Conservation (phyloP, 2,329 filamentous ascomycete genomes). For the Colletotrichum plurivorum region DNA sequence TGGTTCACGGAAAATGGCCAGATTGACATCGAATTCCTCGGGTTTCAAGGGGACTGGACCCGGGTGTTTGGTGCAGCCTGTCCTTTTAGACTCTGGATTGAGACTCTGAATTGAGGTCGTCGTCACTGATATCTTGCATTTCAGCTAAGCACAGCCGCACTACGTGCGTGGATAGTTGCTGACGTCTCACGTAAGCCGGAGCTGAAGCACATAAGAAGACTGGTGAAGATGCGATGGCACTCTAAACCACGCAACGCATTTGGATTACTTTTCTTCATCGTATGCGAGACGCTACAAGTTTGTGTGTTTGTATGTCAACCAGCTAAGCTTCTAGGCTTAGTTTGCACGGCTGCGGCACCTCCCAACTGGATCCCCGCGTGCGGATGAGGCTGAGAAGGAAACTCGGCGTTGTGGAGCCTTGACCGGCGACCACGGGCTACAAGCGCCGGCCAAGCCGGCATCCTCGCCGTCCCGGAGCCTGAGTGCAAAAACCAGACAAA, state of each 20-base stretch:
- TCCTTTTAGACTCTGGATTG: not conserved
- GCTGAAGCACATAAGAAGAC: not conserved
- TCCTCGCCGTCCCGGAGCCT: not conserved
- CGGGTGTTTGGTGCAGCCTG: not conserved
- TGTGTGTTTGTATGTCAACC: not conserved
- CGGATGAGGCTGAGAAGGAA: not conserved
- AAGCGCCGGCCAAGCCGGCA: not conserved
- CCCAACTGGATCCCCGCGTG: not conserved
- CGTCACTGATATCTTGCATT: not conserved
- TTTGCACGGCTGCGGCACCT: not conserved
- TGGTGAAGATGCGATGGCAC: not conserved
- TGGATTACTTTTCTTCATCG: too few relatives aligned
- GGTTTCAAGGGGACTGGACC: not conserved
- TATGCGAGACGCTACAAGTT: too few relatives aligned
- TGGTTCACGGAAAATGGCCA: not conserved
- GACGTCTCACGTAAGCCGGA: constrained; percentile 26
- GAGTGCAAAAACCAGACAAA: not conserved
- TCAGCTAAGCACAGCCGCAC: not conserved
- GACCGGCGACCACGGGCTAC: not conserved
- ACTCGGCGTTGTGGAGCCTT: not conserved
- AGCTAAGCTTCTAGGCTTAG: not conserved
- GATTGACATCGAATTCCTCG: constrained; percentile 3
- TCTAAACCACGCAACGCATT: too few relatives aligned
- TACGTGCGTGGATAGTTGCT: not conserved
- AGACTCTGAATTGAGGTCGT: not conserved